These are phyloP conservation scores for Suillus ampliporus DNA, from an alignment of 768 basidiomycete genomes.

Conservation along the genomic window DNA sequence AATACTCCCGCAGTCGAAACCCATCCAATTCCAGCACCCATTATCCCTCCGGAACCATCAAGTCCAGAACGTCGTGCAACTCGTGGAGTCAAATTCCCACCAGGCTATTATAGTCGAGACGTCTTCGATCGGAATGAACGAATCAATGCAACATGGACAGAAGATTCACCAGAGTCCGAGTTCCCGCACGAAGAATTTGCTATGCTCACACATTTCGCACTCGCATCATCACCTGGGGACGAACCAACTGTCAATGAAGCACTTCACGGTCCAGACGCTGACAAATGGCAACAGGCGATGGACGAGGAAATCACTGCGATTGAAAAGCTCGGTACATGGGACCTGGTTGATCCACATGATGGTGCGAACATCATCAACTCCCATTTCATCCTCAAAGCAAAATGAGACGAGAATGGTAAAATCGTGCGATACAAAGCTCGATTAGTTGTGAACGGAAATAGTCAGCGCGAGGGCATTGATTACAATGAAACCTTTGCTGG, in stretches of 20 bases:
- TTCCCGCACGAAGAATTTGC: too few species aligned
- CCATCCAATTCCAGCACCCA: too few species aligned
- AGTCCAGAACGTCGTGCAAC: too few species aligned
- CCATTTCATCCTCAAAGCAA: constrained; percentile 12
- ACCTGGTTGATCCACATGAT: constrained; percentile 6
- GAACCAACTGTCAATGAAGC: constrained; percentile 10
- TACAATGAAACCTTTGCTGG: constrained; percentile 41
- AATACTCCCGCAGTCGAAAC: too few species aligned
- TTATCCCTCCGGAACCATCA: too few species aligned
- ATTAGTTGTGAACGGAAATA: constrained; percentile 43
- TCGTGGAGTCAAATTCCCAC: too few species aligned
- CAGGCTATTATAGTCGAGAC: too few species aligned
- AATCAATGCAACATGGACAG: too few species aligned
- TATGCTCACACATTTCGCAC: too few species aligned
- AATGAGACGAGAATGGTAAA: constrained; percentile 8
- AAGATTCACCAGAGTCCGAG: too few species aligned
- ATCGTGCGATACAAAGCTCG: constrained; percentile 31
- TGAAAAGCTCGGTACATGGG: constrained; percentile 5
- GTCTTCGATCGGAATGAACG: too few species aligned
- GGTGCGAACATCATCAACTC: constrained; percentile 9
- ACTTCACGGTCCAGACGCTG: constrained; percentile 3
- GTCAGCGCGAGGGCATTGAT: constrained; percentile 39
- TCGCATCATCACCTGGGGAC: neutral
- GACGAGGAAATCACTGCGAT: constrained; percentile 9
- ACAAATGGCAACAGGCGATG: constrained; percentile 8